A percentile compares a stretch with the other conserved stretches of the same genome.
Evolutionary conservation across 1,284 basidiomycete species (phyloP).

Genomic region (Ustilago hordei): DNA sequence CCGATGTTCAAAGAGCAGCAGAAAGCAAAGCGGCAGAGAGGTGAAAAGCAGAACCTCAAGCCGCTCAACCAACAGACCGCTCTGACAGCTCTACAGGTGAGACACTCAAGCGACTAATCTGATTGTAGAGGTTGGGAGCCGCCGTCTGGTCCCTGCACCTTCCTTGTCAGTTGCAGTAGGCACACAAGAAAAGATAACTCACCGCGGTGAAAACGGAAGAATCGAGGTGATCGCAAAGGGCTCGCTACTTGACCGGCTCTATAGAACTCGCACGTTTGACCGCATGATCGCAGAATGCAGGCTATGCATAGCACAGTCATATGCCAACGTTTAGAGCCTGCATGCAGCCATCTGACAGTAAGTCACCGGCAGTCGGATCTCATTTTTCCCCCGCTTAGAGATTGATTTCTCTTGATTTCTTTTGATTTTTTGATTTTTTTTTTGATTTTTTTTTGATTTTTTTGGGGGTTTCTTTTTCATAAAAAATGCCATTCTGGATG

Average conservation of each 20-base stretch:
- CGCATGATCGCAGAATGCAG: background rate
- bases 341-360: slow-evolving; percentile 2
- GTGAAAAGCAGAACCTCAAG: background rate
- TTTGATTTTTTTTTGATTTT: no score
- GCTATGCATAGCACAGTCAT: slow-evolving; percentile 5
- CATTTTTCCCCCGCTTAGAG: background rate
- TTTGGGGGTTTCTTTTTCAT: no score
- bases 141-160: background rate
- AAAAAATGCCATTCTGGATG: background rate
- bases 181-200: background rate
- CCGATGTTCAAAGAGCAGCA: background rate
- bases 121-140: background rate
- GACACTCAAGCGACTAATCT: background rate
- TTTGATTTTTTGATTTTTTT: background rate
- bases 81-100: background rate
- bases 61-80: background rate
- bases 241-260: background rate
- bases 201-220: background rate
- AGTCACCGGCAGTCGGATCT: slow-evolving; percentile 17
- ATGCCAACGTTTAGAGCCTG: background rate
- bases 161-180: background rate
- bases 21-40: background rate
- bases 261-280: background rate
- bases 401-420: background rate
- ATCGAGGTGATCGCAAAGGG: background rate